A percentile compares a stretch with the other conserved stretches of the same genome.
Conservation (phyloP, 768 basidiomycete genomes). For the Auricularia cornea region DNA sequence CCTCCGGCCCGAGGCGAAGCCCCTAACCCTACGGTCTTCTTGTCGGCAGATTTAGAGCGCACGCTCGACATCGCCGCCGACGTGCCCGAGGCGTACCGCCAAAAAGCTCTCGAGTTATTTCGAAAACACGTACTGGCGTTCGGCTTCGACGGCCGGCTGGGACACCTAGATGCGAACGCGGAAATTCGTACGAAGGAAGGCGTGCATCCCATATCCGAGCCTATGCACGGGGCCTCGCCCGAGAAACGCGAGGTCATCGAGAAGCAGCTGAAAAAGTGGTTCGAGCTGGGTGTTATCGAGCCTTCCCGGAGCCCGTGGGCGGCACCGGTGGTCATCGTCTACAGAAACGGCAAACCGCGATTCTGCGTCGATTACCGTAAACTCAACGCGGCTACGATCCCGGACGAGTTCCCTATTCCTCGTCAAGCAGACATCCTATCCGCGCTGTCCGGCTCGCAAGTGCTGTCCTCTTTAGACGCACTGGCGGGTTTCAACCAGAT, state of each 20-base stretch:
- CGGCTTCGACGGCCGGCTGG: constrained; percentile 25
- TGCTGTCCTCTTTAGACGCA: too few relatives aligned
- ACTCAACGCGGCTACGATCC: constrained; percentile 19
- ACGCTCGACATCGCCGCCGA: constrained; percentile 13
- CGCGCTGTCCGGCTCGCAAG: constrained; percentile 23
- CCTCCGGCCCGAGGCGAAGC: constrained; percentile 18
- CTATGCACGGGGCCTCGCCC: too few relatives aligned
- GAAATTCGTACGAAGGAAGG: constrained; percentile 19
- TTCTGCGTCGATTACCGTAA: too few relatives aligned
- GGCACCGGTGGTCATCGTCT: constrained; percentile 28
- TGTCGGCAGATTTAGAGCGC: constrained; percentile 2
- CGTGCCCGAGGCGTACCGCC: constrained; percentile 6
- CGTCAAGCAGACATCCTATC: constrained; percentile 22
- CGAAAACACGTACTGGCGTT: constrained; percentile 17
- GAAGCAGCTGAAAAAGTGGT: constrained; percentile 25
- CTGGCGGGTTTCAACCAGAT: constrained; percentile 35
- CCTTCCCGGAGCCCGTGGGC: constrained; percentile 32
- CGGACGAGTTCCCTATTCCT: constrained; percentile 23
- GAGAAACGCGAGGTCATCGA: constrained; percentile 19
- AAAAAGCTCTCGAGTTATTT: constrained; percentile 12
- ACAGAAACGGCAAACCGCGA: constrained; percentile 2
- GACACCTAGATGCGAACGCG: constrained; percentile 17
- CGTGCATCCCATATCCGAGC: constrained; percentile 14
- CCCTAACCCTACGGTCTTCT: constrained; percentile 12
- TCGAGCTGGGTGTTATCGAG: constrained; percentile 31